phyloP scores from a whole-genome alignment of 108 stramenopile genomes.

The Skeletonema potamos region DNA sequence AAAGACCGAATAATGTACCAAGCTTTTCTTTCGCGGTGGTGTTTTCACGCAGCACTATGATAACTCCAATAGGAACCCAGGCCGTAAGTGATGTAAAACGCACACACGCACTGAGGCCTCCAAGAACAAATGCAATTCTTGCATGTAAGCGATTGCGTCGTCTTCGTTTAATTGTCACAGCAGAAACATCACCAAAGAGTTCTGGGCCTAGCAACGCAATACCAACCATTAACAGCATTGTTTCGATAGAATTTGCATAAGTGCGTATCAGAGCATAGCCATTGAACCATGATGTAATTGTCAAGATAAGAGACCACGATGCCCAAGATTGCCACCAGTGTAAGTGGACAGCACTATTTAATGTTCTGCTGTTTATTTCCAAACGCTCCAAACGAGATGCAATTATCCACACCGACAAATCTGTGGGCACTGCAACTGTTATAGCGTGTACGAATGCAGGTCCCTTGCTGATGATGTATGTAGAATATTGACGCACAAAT shows the following conservation, averaged over 20 bases:
- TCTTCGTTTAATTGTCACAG: not conserved
- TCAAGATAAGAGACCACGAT: slow-evolving; percentile 42
- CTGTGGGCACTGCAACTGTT: slow-evolving; percentile 71
- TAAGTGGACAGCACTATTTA: not conserved
- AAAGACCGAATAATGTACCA: slow-evolving; percentile 42
- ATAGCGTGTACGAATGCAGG: slow-evolving; percentile 75
- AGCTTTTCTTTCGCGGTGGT: not conserved
- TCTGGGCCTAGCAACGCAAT: slow-evolving; percentile 66
- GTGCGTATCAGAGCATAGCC: slow-evolving; percentile 81
- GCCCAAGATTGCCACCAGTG: slow-evolving; percentile 19
- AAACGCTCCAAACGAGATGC: slow-evolving; percentile 45
- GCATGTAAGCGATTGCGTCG: slow-evolving; percentile 9
- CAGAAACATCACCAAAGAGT: slow-evolving; percentile 39
- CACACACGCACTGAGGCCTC: slow-evolving; percentile 77
- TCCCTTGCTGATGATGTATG: slow-evolving; percentile 69
- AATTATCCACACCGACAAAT: slow-evolving; percentile 66
- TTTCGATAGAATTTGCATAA: slow-evolving; percentile 80
- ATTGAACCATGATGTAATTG: slow-evolving; percentile 73
- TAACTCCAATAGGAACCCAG: slow-evolving; percentile 76
- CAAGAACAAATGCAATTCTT: slow-evolving; percentile 71
- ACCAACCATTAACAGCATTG: slow-evolving; percentile 50
- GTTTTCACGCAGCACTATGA: slow-evolving; percentile 45
- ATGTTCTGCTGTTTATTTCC: not conserved
- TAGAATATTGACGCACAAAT: slow-evolving; percentile 40
- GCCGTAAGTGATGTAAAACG: slow-evolving; percentile 82